Conservation (phyloP, 805 yeast species). For the Sungouiella blattae region DNA sequence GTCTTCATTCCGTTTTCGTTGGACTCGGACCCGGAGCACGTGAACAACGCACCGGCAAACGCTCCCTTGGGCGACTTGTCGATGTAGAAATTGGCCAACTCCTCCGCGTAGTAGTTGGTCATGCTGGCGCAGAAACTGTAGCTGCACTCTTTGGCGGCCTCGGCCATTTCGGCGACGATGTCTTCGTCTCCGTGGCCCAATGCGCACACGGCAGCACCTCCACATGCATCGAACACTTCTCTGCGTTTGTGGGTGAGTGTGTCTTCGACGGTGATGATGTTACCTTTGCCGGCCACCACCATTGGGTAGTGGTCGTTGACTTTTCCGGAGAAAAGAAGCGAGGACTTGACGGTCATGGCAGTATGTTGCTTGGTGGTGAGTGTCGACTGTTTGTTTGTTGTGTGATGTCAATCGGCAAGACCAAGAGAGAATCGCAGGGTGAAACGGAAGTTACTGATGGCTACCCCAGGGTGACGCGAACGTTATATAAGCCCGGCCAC, state of each 20-base stretch:
- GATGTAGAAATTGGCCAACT: slow-evolving; percentile 12
- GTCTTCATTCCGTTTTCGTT: slow-evolving; percentile 18
- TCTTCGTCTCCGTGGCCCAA: slow-evolving; percentile 17
- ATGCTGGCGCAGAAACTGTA: slow-evolving; percentile 13
- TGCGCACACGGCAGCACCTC: slow-evolving; percentile 15
- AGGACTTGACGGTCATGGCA: slow-evolving; percentile 11
- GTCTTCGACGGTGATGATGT: slow-evolving; percentile 12
- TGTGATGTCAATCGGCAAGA: too few relatives aligned
- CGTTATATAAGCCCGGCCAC: too few relatives aligned
- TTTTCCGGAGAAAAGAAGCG: slow-evolving; percentile 12
- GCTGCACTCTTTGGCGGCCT: slow-evolving; percentile 11
- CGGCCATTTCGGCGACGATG: slow-evolving; percentile 10
- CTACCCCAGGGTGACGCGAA: too few relatives aligned
- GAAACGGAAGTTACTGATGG: too few relatives aligned
- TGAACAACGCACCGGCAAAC: slow-evolving; percentile 14
- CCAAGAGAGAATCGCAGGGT: too few relatives aligned
- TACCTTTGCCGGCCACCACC: slow-evolving; percentile 16
- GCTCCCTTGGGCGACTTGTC: slow-evolving; percentile 13
- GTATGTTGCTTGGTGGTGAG: not conserved
- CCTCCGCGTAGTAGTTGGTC: slow-evolving; percentile 14
- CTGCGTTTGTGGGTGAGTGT: slow-evolving; percentile 8
- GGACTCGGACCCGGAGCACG: slow-evolving; percentile 16
- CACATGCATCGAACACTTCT: slow-evolving; percentile 14
- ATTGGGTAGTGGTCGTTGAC: slow-evolving; percentile 13
- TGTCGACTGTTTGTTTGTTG: not conserved